Conservation (phyloP, 441 rosid genomes). For the Mallotus japonicus region DNA sequence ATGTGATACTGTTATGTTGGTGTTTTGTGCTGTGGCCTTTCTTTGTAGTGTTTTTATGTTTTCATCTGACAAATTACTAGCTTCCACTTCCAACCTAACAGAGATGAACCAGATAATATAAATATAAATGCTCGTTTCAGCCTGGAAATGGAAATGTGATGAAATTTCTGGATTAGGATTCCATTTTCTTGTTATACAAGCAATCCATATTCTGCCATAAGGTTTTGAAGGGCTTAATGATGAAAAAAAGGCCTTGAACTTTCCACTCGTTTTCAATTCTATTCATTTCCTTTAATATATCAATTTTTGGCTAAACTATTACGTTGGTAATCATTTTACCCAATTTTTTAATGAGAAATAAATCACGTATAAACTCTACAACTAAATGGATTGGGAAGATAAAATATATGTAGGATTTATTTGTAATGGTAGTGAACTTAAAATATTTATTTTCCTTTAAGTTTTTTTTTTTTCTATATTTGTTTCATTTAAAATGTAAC, state of each 20-base stretch:
- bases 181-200: no score
- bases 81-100: background rate
- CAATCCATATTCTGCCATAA: no score
- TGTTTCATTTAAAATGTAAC: background rate
- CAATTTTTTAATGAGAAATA: no score
- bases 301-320: background rate
- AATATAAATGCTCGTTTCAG: background rate
- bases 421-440: background rate
- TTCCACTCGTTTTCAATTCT: background rate
- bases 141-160: no score
- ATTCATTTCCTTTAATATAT: background rate
- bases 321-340: background rate
- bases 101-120: background rate
- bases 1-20: conserved; percentile 13
- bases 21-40: conserved; percentile 2
- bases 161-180: no score
- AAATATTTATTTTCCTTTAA: no score
- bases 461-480: no score
- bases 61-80: background rate
- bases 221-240: no score
- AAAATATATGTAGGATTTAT: no score
- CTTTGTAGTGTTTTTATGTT: background rate
- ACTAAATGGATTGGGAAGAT: no score
- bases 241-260: background rate
- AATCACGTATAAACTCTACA: no score